Percentiles rank a stretch among this genome's conserved stretches.
These are phyloP conservation scores for Pythium sukuiense DNA, from an alignment of 352 stramenopile species.

Conservation along the genomic window DNA sequence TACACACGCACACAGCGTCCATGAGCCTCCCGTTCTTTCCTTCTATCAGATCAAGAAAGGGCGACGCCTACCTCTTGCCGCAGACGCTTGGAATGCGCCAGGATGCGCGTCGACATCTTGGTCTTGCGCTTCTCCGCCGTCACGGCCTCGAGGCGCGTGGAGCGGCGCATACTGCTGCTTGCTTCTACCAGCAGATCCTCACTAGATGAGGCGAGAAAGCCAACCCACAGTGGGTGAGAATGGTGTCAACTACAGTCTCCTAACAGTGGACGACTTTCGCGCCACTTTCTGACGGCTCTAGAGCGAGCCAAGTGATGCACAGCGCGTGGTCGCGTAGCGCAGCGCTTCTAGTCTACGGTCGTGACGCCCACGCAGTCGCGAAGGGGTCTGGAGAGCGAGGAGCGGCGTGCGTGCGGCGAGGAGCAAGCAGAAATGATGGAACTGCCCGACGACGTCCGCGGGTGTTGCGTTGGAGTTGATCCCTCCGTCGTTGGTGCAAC, in stretches of 20 bases:
- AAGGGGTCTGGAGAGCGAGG: background rate
- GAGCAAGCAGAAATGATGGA: slow-evolving; percentile 24
- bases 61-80: slow-evolving; percentile 23
- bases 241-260: background rate
- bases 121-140: slow-evolving; percentile 40
- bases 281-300: slow-evolving; percentile 11
- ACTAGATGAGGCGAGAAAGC: too few species aligned
- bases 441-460: background rate
- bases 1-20: background rate
- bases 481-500: slow-evolving; percentile 12
- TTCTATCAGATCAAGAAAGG: too few species aligned
- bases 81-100: slow-evolving; percentile 30
- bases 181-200: background rate
- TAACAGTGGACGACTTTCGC: background rate
- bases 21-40: background rate
- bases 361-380: background rate
- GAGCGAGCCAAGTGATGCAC: slow-evolving; percentile 6
- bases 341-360: slow-evolving; percentile 17
- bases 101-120: slow-evolving; percentile 68
- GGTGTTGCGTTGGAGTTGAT: slow-evolving; percentile 7
- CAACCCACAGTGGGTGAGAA: background rate
- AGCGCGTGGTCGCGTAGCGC: background rate
- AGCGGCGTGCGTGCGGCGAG: slow-evolving; percentile 13
- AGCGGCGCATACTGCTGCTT: slow-evolving; percentile 55
- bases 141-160: slow-evolving; percentile 54